Base-by-base conservation (phyloP, 257 asterid species). In the Penstemon barbatus region DNA sequence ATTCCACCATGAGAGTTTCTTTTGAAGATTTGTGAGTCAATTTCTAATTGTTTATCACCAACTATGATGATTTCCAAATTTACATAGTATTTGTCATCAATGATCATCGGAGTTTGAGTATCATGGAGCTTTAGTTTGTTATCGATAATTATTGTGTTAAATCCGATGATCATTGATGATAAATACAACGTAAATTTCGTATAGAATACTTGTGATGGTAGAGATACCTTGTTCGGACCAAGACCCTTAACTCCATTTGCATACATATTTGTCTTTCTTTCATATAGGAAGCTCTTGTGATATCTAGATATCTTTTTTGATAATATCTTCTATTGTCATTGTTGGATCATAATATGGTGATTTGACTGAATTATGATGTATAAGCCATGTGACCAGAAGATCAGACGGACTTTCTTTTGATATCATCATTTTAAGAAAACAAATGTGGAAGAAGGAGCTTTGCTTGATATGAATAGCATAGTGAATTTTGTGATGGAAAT, bases 191-290 rank as follows among this genome's bases (percentile, higher is more conserved):
- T 57, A 7, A 69, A 69, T 15, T 59, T 59, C 9, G 52, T 4
- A 2, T 41, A 49, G 5, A n/a, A 0, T 0, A 13, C 19, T 15
- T 69, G 74, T 2, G 57, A 4, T 44, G 45, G 0, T 8, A 57
- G 46, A 5, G 72, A 43, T 6, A 56, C 4, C 4, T 6, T 8
- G 18, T 3, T n/a, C 4, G 6, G 5, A 33, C 57, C 19, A 6
- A 68, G 46, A 5, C 65, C 65, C 9, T 44, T 12, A 8, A 68
- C 13, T 11, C 65, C 72, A 36, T 68, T 68, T 13, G 48, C 7
- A 15, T 2, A 4, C 5, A 68, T 0, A 12, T 2, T 56, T 1
- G 72, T 45, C 5, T 6, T 3, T 66, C 61, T 8, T 8, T 49
- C 45, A 33, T 1, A 25, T 46, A 8, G 4, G 33, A 4, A 7